Conservation (phyloP, 164 flowering plant species). For the Aristolochia fimbriata region DNA sequence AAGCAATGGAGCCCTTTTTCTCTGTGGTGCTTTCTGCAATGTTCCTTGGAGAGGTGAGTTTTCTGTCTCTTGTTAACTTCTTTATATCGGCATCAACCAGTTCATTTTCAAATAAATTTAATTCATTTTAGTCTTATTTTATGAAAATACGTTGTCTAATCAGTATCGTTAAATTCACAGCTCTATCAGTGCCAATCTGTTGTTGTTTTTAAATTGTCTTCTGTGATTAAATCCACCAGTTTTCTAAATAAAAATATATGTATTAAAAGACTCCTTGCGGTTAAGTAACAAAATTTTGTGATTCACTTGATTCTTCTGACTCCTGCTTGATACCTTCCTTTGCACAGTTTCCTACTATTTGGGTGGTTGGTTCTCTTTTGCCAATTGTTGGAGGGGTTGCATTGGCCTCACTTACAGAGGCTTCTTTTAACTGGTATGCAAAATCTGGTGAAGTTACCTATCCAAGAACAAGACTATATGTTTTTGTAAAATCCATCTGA, state of each 20-base stretch:
- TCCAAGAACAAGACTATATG: background rate
- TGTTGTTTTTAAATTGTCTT: too few species aligned
- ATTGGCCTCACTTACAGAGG: slow-evolving; percentile 86
- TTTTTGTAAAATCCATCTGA: background rate
- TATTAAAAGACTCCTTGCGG: too few species aligned
- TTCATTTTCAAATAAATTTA: too few species aligned
- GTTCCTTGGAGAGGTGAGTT: slow-evolving; percentile 90
- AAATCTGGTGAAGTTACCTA: background rate
- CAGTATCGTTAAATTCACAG: too few species aligned
- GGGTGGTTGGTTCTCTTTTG: slow-evolving; percentile 74
- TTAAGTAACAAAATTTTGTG: too few species aligned
- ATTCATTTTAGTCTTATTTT: too few species aligned
- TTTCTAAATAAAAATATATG: too few species aligned
- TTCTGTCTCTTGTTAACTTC: background rate
- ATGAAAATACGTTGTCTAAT: too few species aligned
- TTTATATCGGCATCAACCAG: background rate
- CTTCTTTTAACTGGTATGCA: slow-evolving; percentile 82
- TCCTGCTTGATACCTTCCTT: background rate
- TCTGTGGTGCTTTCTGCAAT: slow-evolving; percentile 92
- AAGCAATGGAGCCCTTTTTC: slow-evolving; percentile 98
- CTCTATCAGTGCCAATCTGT: too few species aligned
- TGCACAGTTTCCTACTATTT: slow-evolving; percentile 58
- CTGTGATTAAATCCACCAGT: too few species aligned
- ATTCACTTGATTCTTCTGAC: too few species aligned
- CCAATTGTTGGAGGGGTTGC: slow-evolving; percentile 98